Evolutionary conservation across 257 asterid species (phyloP), one percentile per base, ranked within the genome.

Genomic region (Handroanthus guayacan): DNA sequence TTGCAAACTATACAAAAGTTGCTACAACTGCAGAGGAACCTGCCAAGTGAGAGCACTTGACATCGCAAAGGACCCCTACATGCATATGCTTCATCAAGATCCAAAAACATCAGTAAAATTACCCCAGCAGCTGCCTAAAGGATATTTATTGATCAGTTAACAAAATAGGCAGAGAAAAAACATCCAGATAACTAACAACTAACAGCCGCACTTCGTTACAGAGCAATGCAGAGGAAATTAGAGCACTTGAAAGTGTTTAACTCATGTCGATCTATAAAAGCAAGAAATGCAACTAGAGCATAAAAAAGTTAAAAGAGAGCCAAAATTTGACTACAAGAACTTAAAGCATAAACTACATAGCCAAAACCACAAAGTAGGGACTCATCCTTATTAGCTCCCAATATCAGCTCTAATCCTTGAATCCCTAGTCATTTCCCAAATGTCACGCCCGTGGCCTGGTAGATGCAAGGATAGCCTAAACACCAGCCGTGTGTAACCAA

Each of bases 341-440:
- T 58, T 52, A 64, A 71, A 71, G 7, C 13, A 45, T 47, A 52
- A 67, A 74, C 78, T 18, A 61, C n/a, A 64, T 39, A 62, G 41
- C 60, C 63, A 41, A 66, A 37, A 62, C 56, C 61, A 78, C 62
- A 45, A 34, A 58, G 37, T 44, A 48, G 11, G 6, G 55, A n/a
- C 47, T 4, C 65, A 55, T 25, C 55, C 51, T 41, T 39, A 14
- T 54, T n/a, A 47, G 25, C 61, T 54, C 71, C 62, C 43, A 54
- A 50, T 20, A 25, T n/a, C 71, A 5, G 60, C 76, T 51, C 65
- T 31, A 70, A 52, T 60, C 69, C 48, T 54, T 56, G 70, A 80
- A 66, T 48, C 63, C 51, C 39, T 37, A 60, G 36, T 41, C 70
- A 3, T 9, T 62, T 6, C 36, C 70, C 74, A 52, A 36, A 80